Conservation (phyloP, 169 alveolate genomes). For the Cryptosporidium xiaoi region DNA sequence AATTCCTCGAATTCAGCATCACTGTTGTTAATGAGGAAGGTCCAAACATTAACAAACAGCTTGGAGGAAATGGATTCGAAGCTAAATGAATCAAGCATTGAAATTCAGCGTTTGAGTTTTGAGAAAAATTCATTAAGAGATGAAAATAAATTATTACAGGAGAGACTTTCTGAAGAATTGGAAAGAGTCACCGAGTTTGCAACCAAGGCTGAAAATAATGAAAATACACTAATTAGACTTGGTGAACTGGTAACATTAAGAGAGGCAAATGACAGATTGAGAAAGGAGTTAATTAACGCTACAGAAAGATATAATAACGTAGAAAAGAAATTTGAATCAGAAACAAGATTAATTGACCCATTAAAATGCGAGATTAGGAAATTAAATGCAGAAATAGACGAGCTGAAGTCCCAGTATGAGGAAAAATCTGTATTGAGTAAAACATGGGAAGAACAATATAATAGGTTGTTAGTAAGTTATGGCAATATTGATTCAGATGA, state of each 20-base stretch:
- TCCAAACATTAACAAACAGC: slow-evolving; percentile 25
- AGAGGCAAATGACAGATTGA: slow-evolving; percentile 66
- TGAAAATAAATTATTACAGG: slow-evolving; percentile 56
- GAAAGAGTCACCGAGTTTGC: slow-evolving; percentile 63
- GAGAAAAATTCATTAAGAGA: slow-evolving; percentile 53
- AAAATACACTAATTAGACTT: slow-evolving; percentile 52
- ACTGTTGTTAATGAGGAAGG: slow-evolving; percentile 45
- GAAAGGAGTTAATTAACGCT: slow-evolving; percentile 39
- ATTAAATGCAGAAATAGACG: slow-evolving; percentile 38
- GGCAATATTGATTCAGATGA: slow-evolving; percentile 48
- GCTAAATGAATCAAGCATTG: slow-evolving; percentile 55
- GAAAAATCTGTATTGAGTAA: slow-evolving; percentile 48
- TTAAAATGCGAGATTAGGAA: slow-evolving; percentile 48
- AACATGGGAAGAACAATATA: slow-evolving; percentile 72
- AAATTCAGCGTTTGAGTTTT: slow-evolving; percentile 52
- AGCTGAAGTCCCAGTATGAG: slow-evolving; percentile 22
- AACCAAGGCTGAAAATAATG: slow-evolving; percentile 58
- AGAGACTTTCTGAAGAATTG: slow-evolving; percentile 34
- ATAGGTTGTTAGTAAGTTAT: slow-evolving; percentile 19
- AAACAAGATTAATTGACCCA: slow-evolving; percentile 39
- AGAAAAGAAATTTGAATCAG: slow-evolving; percentile 44
- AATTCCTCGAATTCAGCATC: slow-evolving; percentile 47
- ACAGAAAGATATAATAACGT: slow-evolving; percentile 49
- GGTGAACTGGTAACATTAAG: slow-evolving; percentile 68
- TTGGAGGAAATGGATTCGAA: slow-evolving; percentile 69